Percentiles rank a stretch among this genome's conserved stretches.
phyloP scores from a whole-genome alignment of 129 eudicot genomes.

The Helianthus annuus region HanXRQr2.0-SUNRISE NC_035447.2:18836365-18836864 shows the following conservation, averaged over 20 bases:
- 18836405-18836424: no score
- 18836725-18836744: neutral
- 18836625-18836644: slow-evolving; percentile 15
- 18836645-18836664: slow-evolving; percentile 16
- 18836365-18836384: no score
- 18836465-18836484: no score
- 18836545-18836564: no score
- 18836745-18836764: neutral
- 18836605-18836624: slow-evolving; percentile 20
- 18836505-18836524: no score
- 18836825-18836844: neutral
- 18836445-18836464: no score
- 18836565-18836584: neutral
- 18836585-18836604: slow-evolving; percentile 33
- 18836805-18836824: neutral
- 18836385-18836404: no score
- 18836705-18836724: neutral
- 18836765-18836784: neutral
- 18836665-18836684: neutral
- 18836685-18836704: neutral
- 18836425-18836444: no score
- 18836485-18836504: no score
- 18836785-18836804: neutral
- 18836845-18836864: neutral
- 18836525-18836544: no score